Evolutionary conservation across 139 green algal genomes (phyloP), one percentile per base, ranked within the genome.

Genomic region (Tetratostichococcus sp.): DNA sequence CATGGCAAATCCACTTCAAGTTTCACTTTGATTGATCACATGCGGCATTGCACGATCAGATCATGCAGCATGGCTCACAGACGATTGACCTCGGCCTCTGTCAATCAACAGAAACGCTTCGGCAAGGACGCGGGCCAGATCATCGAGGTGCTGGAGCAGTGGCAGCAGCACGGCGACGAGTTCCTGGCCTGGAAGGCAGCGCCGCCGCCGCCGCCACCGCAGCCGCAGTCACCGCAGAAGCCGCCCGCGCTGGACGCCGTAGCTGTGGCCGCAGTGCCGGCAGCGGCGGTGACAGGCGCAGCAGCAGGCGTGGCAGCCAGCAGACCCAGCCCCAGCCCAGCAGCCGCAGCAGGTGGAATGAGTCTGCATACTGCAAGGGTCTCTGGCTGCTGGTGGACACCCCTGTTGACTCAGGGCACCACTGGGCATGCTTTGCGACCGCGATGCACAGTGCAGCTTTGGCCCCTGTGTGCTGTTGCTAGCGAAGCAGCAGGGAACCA

Each of bases 161-260:
- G 69, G 69, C 35, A 73, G 69, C 35, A 31, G 69, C 69, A 73
- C 26, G 69, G 69, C 35, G 25, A 62, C 8, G 33, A 65, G 25
- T 62, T 73, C 69, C 65, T 34, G 25, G 35, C 35, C 35, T 73
- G 30, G 33, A 39, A 34, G 35, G 69, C 65, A 26, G 26, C n/a
- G 62, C 28, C 62, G 62, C 62, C 62, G 4, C 26, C n/a, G 26
- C 62, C 28, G 4, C 50, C 50, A 17, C 50, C 11, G 50, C 50
- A 8, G 19, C 50, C 50, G 50, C 17, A 23, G 14, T 17, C 11
- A 4, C 11, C 11, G 50, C n/a, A 34, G 62, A 5, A 68, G 62
- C 19, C 5, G 62, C n/a, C 2, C 62, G n/a, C 62, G 19, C 5
- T 34, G 26, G 62, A 11, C 30, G 62, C 26, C 26, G 5, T 1